A percentile compares a stretch with the other conserved stretches of the same genome.
Evolutionary conservation across 2,329 filamentous ascomycete species (phyloP).

Genomic region (Coniella vitis): DNA sequence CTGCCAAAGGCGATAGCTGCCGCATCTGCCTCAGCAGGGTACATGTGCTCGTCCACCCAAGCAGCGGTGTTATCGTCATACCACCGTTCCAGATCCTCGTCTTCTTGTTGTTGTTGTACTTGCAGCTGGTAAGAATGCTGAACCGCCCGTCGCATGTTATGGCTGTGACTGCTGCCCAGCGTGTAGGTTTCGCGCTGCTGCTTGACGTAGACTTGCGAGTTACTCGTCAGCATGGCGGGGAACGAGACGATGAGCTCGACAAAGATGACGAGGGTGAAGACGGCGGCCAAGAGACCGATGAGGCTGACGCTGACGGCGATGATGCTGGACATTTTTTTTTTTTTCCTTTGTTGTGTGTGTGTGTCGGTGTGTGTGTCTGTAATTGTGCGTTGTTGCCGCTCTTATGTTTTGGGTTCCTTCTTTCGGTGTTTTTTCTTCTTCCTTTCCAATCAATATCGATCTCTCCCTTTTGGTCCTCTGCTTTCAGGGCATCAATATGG

Average conservation of each 20-base stretch:
- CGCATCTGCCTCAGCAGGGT: too few species aligned
- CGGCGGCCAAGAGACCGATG: constrained; percentile 7
- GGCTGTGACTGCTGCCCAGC: neutral
- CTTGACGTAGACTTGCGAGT: constrained; percentile 14
- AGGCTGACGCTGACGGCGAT: constrained; percentile 15
- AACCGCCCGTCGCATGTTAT: neutral
- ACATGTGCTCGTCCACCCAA: constrained; percentile 4
- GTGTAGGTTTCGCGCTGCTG: constrained; percentile 14
- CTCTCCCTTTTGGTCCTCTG: too few species aligned
- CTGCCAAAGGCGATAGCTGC: too few species aligned
- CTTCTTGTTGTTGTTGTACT: neutral
- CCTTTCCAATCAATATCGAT: too few species aligned
- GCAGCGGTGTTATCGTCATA: neutral
- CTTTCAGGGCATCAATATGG: too few species aligned
- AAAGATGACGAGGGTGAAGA: constrained; percentile 13
- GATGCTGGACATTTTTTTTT: constrained; percentile 12
- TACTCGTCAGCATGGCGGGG: constrained; percentile 15
- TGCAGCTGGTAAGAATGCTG: too few species aligned
- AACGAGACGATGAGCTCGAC: constrained; percentile 15
- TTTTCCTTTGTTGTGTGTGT: neutral
- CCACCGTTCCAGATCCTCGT: constrained; percentile 7
- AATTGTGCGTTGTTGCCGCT: neutral
- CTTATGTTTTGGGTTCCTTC: too few species aligned
- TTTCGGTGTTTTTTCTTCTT: too few species aligned
- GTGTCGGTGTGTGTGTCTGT: neutral